phyloP scores from a whole-genome alignment of 2,329 filamentous ascomycete genomes.

The Xylariaceae sp. region DNA sequence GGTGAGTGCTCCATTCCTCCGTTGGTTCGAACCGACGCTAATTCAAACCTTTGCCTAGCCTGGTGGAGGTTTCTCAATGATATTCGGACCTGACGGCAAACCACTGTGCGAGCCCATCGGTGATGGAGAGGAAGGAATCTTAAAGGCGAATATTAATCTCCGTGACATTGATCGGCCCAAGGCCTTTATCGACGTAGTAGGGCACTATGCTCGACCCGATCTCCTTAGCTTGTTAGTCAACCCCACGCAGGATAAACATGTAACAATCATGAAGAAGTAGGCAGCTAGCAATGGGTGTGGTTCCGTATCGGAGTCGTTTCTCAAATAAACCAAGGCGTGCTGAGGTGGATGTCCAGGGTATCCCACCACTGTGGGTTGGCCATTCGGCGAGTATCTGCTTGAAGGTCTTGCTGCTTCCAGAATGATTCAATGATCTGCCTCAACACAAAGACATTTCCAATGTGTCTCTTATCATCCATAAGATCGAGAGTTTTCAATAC shows the following conservation, averaged over 20 bases:
- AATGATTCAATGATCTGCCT: conserved; percentile 40
- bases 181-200: conserved; percentile 38
- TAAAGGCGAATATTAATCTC: conserved; percentile 50
- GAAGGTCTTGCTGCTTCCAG: conserved; percentile 44
- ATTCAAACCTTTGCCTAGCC: conserved; percentile 21
- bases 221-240: conserved; percentile 38
- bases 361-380: conserved; percentile 37
- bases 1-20: conserved; percentile 18
- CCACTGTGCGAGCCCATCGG: conserved; percentile 38
- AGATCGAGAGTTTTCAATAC: conserved; percentile 39
- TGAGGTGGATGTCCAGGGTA: conserved; percentile 32
- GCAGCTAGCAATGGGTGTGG: too few relatives aligned
- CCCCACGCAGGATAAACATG: conserved; percentile 30
- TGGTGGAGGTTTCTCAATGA: conserved; percentile 45
- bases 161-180: conserved; percentile 37
- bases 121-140: conserved; percentile 42
- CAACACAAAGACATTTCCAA: conserved; percentile 44
- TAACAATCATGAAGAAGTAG: conserved; percentile 28
- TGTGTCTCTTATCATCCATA: conserved; percentile 40
- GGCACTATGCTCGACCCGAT: conserved; percentile 38
- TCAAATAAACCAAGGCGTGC: conserved; percentile 35
- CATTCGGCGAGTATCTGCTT: conserved; percentile 28
- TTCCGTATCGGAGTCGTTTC: neutral
- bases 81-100: conserved; percentile 50
- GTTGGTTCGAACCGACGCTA: conserved; percentile 1